phyloP scores from a whole-genome alignment of 768 basidiomycete species.

The Termitomyces sp. region DNA sequence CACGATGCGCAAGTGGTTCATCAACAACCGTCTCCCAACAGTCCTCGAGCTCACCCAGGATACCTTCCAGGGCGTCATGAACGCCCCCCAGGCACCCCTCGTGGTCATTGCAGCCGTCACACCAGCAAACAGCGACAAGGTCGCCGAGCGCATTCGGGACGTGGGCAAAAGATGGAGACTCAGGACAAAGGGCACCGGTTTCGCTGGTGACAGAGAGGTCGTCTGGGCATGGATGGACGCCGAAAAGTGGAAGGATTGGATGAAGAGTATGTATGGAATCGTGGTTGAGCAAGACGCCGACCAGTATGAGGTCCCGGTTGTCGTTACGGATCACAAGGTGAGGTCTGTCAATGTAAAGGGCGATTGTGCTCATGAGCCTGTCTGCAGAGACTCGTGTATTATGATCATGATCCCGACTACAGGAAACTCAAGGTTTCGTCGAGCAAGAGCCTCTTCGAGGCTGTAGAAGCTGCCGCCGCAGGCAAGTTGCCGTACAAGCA shows the following conservation, averaged over 20 bases:
- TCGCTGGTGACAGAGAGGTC: slow-evolving; percentile 47
- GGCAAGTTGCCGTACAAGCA: slow-evolving; percentile 48
- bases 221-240: slow-evolving; percentile 91
- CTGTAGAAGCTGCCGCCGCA: slow-evolving; percentile 60
- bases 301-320: slow-evolving; percentile 40
- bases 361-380: background rate
- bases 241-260: slow-evolving; percentile 80
- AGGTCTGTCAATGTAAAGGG: slow-evolving; percentile 13
- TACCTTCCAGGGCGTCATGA: slow-evolving; percentile 85
- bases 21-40: slow-evolving; percentile 67
- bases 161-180: slow-evolving; percentile 59
- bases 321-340: slow-evolving; percentile 83
- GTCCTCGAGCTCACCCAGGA: slow-evolving; percentile 70
- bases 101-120: slow-evolving; percentile 70
- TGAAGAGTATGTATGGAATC: slow-evolving; percentile 89
- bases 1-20: slow-evolving; percentile 52
- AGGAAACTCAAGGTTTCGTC: slow-evolving; percentile 51
- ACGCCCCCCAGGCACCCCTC: slow-evolving; percentile 65
- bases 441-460: slow-evolving; percentile 50
- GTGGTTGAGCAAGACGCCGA: slow-evolving; percentile 20
- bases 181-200: slow-evolving; percentile 33
- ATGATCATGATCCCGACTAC: slow-evolving; percentile 58
- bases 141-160: slow-evolving; percentile 43
- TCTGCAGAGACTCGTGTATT: slow-evolving; percentile 67
- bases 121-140: slow-evolving; percentile 27